Base-by-base conservation (phyloP, 345 rosid genomes). In the Erysimum cheiranthoides region DNA sequence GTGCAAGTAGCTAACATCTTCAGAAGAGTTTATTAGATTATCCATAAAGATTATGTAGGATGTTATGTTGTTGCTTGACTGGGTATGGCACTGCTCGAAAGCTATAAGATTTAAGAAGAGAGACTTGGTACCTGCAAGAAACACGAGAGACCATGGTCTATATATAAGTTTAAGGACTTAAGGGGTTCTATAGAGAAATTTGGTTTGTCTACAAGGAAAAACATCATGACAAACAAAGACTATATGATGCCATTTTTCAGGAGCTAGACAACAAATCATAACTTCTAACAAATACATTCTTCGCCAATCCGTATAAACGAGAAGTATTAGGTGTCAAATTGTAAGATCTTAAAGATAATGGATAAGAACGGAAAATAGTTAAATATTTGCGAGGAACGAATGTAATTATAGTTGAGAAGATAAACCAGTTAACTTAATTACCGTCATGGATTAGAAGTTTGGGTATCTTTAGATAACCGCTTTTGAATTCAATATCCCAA, bases 371-470 rank as follows among this genome's bases (percentile, higher is more conserved):
- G 43, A 10, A 39, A 39, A 39, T 39, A 39, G 4, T 0, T 9
- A 10, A 11, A 39, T 4, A 10, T 13, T 43, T 46, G 1, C 2
- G 50, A 17, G 8, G 21, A 1, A n/a, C 9, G 1, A 16, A 47
- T 5, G 6, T 0, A 51, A 5, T n/a, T n/a, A n/a, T n/a, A 4
- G 13, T 50, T 8, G 8, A 52, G 8, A 51, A 25, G 32, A 25
- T 5, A 52, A 25, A 27, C 12, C 12, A 8, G 57, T 10, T 13
- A 54, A 30, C 60, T 30, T n/a, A n/a, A n/a, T n/a, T 18, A 63
- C 97, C 95, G 18, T 92, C 97, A 45, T 88, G 96, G 75, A 89
- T 83, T 65, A 92, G 75, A 35, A 89, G 85, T 58, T 95, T 78
- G 1, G 96, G 96, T 43, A 92, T 83, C 46, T 63, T 28, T 8